phyloP scores from a whole-genome alignment of 768 basidiomycete genomes.

The Hysterangium stoloniferum region DNA sequence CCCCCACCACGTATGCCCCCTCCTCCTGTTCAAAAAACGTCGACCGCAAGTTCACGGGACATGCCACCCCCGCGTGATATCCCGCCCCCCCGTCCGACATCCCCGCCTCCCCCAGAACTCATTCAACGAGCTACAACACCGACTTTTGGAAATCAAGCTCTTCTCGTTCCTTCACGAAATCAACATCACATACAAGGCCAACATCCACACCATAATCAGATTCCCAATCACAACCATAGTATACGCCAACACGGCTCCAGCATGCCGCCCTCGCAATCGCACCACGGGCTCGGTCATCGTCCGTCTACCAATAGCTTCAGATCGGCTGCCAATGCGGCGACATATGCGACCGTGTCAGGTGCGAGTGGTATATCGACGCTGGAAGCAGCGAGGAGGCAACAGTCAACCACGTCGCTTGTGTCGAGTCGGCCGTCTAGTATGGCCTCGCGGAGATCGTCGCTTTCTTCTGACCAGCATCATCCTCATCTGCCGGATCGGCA shows the following conservation, averaged over 20 bases:
- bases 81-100: constrained; percentile 82
- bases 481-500: constrained; percentile 26
- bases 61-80: constrained; percentile 37
- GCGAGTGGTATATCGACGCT: constrained; percentile 40
- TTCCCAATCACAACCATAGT: too few species aligned
- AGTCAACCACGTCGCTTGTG: constrained; percentile 60
- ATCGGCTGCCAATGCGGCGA: constrained; percentile 56
- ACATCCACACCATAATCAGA: too few species aligned
- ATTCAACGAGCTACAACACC: constrained; percentile 89
- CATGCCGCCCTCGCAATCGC: constrained; percentile 56
- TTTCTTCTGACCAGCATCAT: constrained; percentile 66
- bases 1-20: constrained; percentile 80
- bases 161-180: constrained; percentile 43
- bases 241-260: constrained; percentile 64
- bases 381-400: constrained; percentile 43
- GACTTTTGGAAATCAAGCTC: constrained; percentile 54
- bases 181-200: too few species aligned
- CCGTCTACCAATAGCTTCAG: constrained; percentile 81
- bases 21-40: constrained; percentile 61
- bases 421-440: constrained; percentile 54
- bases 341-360: constrained; percentile 40
- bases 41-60: constrained; percentile 22
- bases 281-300: constrained; percentile 56
- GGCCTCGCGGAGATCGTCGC: constrained; percentile 69
- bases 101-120: constrained; percentile 88